Evolutionary conservation across 2,329 filamentous ascomycete species (phyloP).

Genomic region (Fusarium concolor): DNA sequence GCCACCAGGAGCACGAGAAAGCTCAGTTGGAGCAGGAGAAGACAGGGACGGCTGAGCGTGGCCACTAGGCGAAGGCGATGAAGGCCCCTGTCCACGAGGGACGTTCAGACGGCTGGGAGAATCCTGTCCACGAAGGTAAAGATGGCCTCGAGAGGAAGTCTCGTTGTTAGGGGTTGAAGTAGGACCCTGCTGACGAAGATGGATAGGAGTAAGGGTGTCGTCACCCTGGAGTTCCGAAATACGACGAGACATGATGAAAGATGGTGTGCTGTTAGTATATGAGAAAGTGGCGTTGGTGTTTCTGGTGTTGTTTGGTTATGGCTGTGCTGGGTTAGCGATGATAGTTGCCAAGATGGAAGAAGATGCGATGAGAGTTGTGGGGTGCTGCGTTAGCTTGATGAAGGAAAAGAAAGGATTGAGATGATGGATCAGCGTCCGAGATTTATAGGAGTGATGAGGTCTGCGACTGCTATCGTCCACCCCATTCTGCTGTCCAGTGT

Average conservation of each 20-base stretch:
- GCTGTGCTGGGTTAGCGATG: background rate
- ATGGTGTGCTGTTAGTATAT: rapidly evolving
- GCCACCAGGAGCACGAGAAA: too few species aligned
- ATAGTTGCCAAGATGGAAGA: background rate
- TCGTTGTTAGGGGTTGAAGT: too few species aligned
- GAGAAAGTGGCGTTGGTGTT: background rate
- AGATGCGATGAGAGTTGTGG: background rate
- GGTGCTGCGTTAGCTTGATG: background rate
- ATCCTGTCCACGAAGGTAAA: too few species aligned
- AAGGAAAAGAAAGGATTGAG: background rate
- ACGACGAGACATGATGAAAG: background rate
- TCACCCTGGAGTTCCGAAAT: background rate
- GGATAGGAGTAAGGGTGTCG: background rate
- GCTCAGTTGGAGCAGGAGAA: too few species aligned
- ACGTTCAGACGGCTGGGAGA: too few species aligned
- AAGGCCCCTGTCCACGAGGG: too few species aligned
- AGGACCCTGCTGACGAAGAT: background rate
- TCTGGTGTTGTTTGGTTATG: too few species aligned
- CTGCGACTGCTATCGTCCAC: too few species aligned
- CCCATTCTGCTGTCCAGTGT: background rate
- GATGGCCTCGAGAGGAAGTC: too few species aligned
- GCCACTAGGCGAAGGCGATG: too few species aligned
- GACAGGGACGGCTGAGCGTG: too few species aligned
- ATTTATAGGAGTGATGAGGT: background rate
- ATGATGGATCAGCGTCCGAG: background rate